These are phyloP conservation scores for Melanogaster broomeanus DNA, from an alignment of 768 basidiomycete species.

Conservation along the genomic window DNA sequence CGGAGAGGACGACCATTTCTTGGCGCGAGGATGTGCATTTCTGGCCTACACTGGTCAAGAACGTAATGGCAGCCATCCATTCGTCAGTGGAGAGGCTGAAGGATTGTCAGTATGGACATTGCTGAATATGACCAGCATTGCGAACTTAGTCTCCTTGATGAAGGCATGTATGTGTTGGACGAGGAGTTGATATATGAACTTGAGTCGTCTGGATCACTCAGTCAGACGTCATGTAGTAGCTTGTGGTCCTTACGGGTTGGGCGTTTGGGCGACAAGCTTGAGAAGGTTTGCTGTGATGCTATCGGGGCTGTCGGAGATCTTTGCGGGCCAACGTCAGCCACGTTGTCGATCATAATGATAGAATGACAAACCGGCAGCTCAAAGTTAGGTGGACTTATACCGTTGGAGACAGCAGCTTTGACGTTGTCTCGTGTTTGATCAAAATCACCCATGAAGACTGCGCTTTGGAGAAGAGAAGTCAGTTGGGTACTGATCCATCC, in stretches of 20 bases:
- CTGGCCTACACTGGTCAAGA: conserved; percentile 75
- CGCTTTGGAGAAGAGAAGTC: no score
- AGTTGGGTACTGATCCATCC: no score
- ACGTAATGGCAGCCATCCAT: conserved; percentile 83
- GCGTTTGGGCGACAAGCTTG: conserved; percentile 37
- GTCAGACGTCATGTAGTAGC: background rate
- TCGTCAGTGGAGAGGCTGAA: conserved; percentile 73
- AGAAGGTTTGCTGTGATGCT: conserved; percentile 50
- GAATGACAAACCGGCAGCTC: conserved; percentile 41
- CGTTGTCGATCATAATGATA: background rate
- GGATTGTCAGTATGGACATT: background rate
- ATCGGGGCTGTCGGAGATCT: conserved; percentile 52
- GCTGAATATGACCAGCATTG: background rate
- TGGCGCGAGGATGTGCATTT: conserved; percentile 68
- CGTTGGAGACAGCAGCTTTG: conserved; percentile 39
- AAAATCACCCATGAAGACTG: conserved; percentile 14
- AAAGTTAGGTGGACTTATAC: conserved; percentile 38
- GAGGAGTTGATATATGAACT: conserved; percentile 52
- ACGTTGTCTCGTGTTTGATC: conserved; percentile 6
- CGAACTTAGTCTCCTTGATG: conserved; percentile 65
- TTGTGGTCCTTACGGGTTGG: conserved; percentile 39
- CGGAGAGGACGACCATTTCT: conserved; percentile 88
- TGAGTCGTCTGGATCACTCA: conserved; percentile 36
- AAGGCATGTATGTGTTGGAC: conserved; percentile 75
- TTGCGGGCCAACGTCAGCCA: conserved; percentile 4